Evolutionary conservation across 768 basidiomycete species (phyloP), one percentile per base, ranked within the genome.

Genomic region (Tulasnella sp.): DNA sequence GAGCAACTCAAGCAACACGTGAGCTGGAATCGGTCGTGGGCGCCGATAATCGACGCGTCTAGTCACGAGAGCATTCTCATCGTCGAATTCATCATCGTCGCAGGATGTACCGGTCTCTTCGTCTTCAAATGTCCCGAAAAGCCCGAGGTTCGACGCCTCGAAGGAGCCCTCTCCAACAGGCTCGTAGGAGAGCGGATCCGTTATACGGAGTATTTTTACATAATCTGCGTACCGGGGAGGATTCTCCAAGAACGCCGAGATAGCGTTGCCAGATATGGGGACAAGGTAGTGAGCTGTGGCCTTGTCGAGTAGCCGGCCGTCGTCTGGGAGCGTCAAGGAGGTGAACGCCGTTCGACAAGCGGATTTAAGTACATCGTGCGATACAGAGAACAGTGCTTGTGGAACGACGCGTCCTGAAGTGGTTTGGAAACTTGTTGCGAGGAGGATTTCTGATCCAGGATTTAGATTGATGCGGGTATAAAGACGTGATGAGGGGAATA

Each of bases 311-410:
- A 65, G 30, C n/a, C 65, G 61, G 44, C 53, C 65, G 56, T 70
- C 68, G 64, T 74, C 72, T 27, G 66, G 65, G 27, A 72, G 49
- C 9, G 57, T 52, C 21, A 73, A 24, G n/a, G 64, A 65, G 24
- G 56, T 58, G 61, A 73, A 72, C 38, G 71, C 61, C 2, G 68
- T 67, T 30, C 71, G 70, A 10, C 67, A 64, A 24, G 72, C 64
- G 1, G 71, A 69, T 4, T 65, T 55, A 54, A 71, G 69, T 30
- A 73, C 53, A 15, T 30, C 27, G 19, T 49, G 30, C 30, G 49
- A 42, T 22, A 58, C 25, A 24, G 61, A 49, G 34, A 22, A 15
- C 17, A 59, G 34, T 15, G 21, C 41, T 15, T 19, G 10, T 55
- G 54, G 54, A 22, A 38, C 34, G 34, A 55, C 54, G 27, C 31